Evolutionary conservation across 1,139 yeast genomes (phyloP).

Genomic region (Blastobotrys ciferrii): DNA sequence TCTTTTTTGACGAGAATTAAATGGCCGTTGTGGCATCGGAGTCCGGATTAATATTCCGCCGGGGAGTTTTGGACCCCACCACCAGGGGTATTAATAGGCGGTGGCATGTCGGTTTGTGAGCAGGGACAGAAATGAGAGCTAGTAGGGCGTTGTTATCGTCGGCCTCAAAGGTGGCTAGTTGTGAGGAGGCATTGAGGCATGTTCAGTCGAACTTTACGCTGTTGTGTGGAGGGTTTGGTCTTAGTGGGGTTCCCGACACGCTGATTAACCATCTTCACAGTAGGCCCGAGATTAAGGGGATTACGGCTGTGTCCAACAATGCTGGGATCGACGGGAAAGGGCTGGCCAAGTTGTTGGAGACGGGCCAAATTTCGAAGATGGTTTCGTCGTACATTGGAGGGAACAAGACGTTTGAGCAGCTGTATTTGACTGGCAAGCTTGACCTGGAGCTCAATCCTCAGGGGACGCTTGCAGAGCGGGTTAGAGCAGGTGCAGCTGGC

Average conservation of each 20-base stretch:
- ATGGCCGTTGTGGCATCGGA: too few species aligned
- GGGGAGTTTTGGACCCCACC: too few species aligned
- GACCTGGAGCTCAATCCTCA: slow-evolving; percentile 51
- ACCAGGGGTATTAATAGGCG: too few species aligned
- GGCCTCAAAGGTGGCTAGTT: slow-evolving; percentile 3
- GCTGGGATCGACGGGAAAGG: slow-evolving; percentile 52
- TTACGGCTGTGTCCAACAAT: slow-evolving; percentile 51
- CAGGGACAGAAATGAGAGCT: background rate
- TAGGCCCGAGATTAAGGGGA: slow-evolving; percentile 36
- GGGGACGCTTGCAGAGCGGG: slow-evolving; percentile 50
- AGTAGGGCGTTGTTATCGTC: background rate
- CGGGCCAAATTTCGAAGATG: slow-evolving; percentile 47
- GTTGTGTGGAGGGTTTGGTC: slow-evolving; percentile 51
- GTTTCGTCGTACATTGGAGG: slow-evolving; percentile 49
- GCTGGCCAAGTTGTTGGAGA: slow-evolving; percentile 42
- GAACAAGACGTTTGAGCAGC: slow-evolving; percentile 43
- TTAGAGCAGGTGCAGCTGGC: slow-evolving; percentile 50
- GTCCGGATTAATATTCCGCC: background rate
- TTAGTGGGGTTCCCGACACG: slow-evolving; percentile 49
- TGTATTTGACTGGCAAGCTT: slow-evolving; percentile 45
- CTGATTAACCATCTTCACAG: slow-evolving; percentile 40
- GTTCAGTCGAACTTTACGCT: slow-evolving; percentile 26
- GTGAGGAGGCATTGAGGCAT: background rate
- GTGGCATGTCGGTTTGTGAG: too few species aligned
- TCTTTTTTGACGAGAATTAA: too few species aligned